Conservation (phyloP, 805 yeast genomes). For the Kazachstania martiniae region DNA sequence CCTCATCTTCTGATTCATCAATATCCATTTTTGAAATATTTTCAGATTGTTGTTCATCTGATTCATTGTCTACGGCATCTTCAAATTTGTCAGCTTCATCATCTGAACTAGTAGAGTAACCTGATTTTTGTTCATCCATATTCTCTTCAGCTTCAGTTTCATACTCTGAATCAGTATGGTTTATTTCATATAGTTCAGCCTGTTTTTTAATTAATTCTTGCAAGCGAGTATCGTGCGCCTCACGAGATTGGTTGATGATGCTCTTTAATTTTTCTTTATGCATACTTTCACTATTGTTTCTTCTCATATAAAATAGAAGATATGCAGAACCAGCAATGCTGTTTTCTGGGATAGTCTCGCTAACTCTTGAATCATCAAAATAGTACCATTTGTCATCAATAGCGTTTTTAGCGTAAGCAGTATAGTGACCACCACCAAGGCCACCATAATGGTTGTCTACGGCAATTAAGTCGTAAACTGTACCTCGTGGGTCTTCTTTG, state of each 20-base stretch:
- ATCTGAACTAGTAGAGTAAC: no score
- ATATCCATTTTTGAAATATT: not conserved
- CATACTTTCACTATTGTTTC: slow-evolving; percentile 22
- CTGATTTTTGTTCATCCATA: not conserved
- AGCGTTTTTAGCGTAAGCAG: slow-evolving; percentile 77
- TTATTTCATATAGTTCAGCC: slow-evolving; percentile 19
- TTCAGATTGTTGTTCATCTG: not conserved
- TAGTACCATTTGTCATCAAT: slow-evolving; percentile 77
- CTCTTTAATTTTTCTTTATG: slow-evolving; percentile 39
- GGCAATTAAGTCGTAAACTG: slow-evolving; percentile 76
- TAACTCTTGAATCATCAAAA: slow-evolving; percentile 76
- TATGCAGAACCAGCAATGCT: slow-evolving; percentile 75
- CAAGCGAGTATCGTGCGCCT: slow-evolving; percentile 20
- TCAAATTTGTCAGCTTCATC: no score
- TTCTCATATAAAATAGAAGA: slow-evolving; percentile 67
- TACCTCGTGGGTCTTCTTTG: slow-evolving; percentile 16
- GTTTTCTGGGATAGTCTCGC: slow-evolving; percentile 46
- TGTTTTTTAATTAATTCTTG: slow-evolving; percentile 15
- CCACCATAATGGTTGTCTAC: slow-evolving; percentile 97
- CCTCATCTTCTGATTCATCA: slow-evolving; percentile 7
- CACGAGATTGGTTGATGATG: slow-evolving; percentile 34
- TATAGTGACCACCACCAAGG: slow-evolving; percentile 94
- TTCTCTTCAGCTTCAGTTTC: slow-evolving; percentile 1
- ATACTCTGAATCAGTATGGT: slow-evolving; percentile 16
- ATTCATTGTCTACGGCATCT: not conserved